These are phyloP conservation scores for Nyctanthes arbortristis DNA, from an alignment of 257 asterid species.

Conservation along the genomic window DNA sequence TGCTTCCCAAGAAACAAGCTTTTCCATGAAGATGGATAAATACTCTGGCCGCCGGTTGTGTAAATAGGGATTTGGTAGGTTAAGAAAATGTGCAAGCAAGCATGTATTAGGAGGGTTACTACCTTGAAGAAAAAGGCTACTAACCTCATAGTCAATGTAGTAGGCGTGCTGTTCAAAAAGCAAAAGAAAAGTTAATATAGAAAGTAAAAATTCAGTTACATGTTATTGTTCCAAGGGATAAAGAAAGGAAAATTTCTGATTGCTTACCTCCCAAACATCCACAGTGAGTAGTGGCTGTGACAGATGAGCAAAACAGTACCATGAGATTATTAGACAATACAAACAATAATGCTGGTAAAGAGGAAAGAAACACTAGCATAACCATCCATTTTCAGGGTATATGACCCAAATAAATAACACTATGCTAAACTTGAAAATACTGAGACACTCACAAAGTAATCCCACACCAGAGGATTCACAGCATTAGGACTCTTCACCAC, in stretches of 20 bases:
- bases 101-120: neutral
- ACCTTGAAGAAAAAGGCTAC: neutral
- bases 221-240: neutral
- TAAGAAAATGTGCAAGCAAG: neutral
- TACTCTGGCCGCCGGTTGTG: constrained; percentile 87
- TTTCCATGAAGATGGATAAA: constrained; percentile 76
- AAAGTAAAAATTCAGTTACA: neutral
- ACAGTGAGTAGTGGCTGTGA: constrained; percentile 93
- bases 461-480: constrained; percentile 92
- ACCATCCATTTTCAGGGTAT: too few relatives aligned
- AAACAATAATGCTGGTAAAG: neutral
- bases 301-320: constrained; percentile 18
- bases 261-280: constrained; percentile 95
- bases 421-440: constrained; percentile 1
- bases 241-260: constrained; percentile 1
- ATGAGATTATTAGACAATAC: constrained; percentile 11
- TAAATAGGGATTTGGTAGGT: constrained; percentile 10
- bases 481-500: constrained; percentile 97
- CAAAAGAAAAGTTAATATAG: constrained; percentile 2
- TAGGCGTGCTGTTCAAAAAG: constrained; percentile 71
- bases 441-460: constrained; percentile 67
- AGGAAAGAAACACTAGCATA: neutral
- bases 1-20: constrained; percentile 93
- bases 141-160: constrained; percentile 91
- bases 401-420: too few relatives aligned